These are phyloP conservation scores for Trichophaea hybrida DNA, from an alignment of 2,329 filamentous ascomycete genomes.

Conservation along the genomic window DNA sequence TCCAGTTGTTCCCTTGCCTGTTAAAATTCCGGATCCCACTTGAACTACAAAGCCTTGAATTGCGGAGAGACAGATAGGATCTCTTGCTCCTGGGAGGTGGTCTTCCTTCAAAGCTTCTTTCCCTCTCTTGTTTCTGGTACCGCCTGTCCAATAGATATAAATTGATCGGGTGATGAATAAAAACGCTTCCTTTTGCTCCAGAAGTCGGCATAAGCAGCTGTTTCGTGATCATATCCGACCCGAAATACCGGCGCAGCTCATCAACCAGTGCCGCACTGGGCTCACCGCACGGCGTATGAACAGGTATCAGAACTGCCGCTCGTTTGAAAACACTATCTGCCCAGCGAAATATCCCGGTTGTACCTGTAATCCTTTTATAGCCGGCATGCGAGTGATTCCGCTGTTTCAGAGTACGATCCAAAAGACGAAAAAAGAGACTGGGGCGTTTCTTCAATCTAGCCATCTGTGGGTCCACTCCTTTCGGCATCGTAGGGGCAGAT, in stretches of 20 bases:
- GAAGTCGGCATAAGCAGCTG: not conserved
- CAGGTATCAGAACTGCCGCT: not conserved
- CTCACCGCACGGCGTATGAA: not conserved
- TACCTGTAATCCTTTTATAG: not conserved
- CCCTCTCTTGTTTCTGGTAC: not conserved
- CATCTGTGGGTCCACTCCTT: not conserved
- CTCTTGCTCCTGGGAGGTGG: not conserved
- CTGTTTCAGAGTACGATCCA: not conserved
- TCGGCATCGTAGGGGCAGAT: not conserved
- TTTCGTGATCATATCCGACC: not conserved
- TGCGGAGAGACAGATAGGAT: not conserved
- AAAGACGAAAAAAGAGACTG: not conserved
- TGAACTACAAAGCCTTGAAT: not conserved
- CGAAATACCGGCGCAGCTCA: constrained; percentile 1
- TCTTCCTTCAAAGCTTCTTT: not conserved
- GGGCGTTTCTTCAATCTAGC: constrained; percentile 1
- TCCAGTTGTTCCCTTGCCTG: not conserved
- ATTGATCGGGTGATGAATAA: constrained; percentile 1
- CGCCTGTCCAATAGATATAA: not conserved
- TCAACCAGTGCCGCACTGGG: not conserved
- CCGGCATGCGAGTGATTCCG: not conserved
- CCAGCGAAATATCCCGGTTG: not conserved
- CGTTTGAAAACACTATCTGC: not conserved
- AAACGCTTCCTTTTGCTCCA: too few species aligned
- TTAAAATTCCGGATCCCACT: not conserved